Evolutionary conservation across 257 asterid species (phyloP).

Genomic region (Solanum rostratum): DNA sequence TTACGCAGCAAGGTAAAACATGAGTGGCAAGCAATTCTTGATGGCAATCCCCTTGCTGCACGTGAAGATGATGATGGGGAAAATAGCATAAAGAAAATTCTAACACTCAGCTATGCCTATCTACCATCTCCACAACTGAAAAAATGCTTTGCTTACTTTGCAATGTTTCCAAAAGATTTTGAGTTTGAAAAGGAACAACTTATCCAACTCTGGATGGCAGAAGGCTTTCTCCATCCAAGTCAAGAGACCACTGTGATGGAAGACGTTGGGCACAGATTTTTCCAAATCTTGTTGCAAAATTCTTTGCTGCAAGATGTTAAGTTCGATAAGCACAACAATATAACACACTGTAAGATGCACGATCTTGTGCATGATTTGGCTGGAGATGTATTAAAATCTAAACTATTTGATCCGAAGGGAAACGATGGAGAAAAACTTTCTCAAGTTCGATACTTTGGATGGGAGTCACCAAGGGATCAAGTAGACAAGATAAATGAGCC

Average conservation of each 20-base stretch:
- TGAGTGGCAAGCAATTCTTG: slow-evolving; percentile 4
- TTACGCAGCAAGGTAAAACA: neutral
- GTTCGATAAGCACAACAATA: neutral
- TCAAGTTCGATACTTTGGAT: neutral
- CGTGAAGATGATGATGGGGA: neutral
- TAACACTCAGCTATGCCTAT: slow-evolving; percentile 11
- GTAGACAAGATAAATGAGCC: neutral
- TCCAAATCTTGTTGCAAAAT: neutral
- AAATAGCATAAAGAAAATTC: neutral
- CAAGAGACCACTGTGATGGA: slow-evolving; percentile 5
- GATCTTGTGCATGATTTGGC: slow-evolving; percentile 25
- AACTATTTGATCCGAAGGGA: neutral
- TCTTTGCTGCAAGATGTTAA: slow-evolving; percentile 9
- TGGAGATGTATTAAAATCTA: neutral
- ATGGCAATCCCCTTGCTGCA: neutral
- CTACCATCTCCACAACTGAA: slow-evolving; percentile 10
- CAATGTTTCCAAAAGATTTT: slow-evolving; percentile 13
- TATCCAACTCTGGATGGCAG: slow-evolving; percentile 24
- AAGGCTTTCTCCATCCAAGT: neutral
- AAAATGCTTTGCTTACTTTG: slow-evolving; percentile 12
- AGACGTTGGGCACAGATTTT: slow-evolving; percentile 1
- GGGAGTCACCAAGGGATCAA: neutral
- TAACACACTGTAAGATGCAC: slow-evolving; percentile 13
- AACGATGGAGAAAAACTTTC: neutral
- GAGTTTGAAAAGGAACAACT: slow-evolving; percentile 3